phyloP scores from a whole-genome alignment of 345 rosid genomes.

The Geranium brycei region DNA sequence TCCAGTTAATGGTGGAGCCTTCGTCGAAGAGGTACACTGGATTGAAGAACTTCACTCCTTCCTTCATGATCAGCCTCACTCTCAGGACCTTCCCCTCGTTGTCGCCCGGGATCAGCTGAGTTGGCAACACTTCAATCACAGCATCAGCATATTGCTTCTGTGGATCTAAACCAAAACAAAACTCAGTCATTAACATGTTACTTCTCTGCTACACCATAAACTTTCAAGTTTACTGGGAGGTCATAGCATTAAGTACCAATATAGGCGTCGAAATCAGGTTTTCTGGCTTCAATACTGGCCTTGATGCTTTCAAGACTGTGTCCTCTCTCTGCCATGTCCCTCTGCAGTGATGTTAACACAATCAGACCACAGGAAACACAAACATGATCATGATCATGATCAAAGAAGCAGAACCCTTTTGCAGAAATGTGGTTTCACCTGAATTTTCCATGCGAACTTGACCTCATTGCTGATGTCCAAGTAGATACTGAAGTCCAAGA shows the following conservation, averaged over 20 bases:
- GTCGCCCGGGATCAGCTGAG: constrained; percentile 75
- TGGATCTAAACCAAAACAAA: constrained; percentile 34
- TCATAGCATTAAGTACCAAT: constrained; percentile 38
- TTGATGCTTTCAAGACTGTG: constrained; percentile 98
- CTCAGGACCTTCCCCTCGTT: constrained; percentile 86
- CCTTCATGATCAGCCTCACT: constrained; percentile 90
- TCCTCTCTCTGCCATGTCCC: constrained; percentile 98
- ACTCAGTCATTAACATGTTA: not conserved
- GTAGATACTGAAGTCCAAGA: constrained; percentile 85
- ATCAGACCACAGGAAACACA: constrained; percentile 2
- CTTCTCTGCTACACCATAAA: too few species aligned
- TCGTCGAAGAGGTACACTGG: constrained; percentile 91
- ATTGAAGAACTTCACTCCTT: constrained; percentile 73
- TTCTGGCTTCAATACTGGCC: constrained; percentile 92
- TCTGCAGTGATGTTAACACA: constrained; percentile 27
- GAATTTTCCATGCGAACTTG: constrained; percentile 84
- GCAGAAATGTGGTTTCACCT: constrained; percentile 1
- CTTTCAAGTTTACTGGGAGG: not conserved
- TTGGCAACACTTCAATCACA: constrained; percentile 86
- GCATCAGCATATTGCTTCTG: constrained; percentile 94
- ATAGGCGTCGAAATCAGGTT: constrained; percentile 89
- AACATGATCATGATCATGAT: not conserved
- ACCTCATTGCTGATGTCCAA: constrained; percentile 95
- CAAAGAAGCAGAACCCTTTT: too few species aligned
- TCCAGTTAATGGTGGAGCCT: constrained; percentile 86